A percentile compares a stretch with the other conserved stretches of the same genome.
These are phyloP conservation scores for Ophidiomyces ophidiicola DNA, from an alignment of 2,329 filamentous ascomycete species.

Conservation along the genomic window DNA sequence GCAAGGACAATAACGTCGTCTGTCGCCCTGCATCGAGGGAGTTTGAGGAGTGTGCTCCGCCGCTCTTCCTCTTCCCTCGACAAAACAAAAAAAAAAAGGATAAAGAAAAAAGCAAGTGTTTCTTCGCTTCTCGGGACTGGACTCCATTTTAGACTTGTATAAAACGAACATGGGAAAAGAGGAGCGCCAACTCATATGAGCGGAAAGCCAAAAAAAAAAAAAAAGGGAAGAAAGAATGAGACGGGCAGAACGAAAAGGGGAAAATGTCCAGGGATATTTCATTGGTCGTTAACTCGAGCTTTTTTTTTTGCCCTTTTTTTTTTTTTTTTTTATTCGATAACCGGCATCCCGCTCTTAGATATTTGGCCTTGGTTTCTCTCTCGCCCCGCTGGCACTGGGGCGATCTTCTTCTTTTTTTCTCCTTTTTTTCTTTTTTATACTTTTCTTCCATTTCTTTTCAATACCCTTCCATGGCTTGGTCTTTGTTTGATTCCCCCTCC, in stretches of 20 bases:
- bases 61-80: too few species aligned
- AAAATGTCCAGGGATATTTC: too few species aligned
- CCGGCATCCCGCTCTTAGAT: too few species aligned
- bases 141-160: too few species aligned
- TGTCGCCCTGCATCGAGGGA: neutral
- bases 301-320: neutral
- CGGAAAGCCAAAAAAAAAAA: too few species aligned
- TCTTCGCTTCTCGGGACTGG: too few species aligned
- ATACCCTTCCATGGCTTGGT: slow-evolving; percentile 1
- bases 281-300: neutral
- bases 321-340: neutral
- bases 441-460: neutral
- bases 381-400: slow-evolving; percentile 8
- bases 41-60: neutral
- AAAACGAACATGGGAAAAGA: too few species aligned
- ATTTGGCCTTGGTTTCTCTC: too few species aligned
- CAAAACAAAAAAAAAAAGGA: too few species aligned
- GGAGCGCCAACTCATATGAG: too few species aligned
- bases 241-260: too few species aligned
- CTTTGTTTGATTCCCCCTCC: neutral
- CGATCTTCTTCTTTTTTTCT: neutral
- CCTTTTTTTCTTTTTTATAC: neutral
- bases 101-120: too few species aligned
- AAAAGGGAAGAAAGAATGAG: neutral
- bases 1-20: neutral